A percentile compares a stretch with the other conserved stretches of the same genome.
Conservation (phyloP, 2,329 filamentous ascomycete genomes). For the Neonectria hederae region DNA sequence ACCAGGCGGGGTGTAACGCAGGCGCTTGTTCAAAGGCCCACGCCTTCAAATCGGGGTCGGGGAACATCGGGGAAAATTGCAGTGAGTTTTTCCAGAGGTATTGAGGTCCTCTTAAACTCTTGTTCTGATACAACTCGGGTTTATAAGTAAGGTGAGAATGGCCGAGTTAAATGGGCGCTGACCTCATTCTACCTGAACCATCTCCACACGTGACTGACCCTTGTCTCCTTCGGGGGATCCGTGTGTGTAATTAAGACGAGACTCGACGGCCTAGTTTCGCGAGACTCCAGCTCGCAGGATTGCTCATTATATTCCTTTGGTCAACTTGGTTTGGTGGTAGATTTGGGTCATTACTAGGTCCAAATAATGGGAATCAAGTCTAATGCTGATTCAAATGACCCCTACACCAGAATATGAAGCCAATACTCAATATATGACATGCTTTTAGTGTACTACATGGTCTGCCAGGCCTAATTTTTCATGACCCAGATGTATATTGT, state of each 20-base stretch:
- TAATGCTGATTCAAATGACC: too few relatives aligned
- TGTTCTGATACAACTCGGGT: neutral
- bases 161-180: neutral
- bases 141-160: slow-evolving; percentile 9
- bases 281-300: too few relatives aligned
- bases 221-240: slow-evolving; percentile 7
- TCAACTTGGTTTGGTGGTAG: too few relatives aligned
- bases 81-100: neutral
- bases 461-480: neutral
- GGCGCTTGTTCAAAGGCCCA: slow-evolving; percentile 48
- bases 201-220: slow-evolving; percentile 6
- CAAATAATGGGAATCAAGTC: too few relatives aligned
- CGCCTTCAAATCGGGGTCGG: slow-evolving; percentile 29
- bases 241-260: neutral
- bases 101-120: neutral
- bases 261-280: neutral
- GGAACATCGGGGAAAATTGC: slow-evolving; percentile 26
- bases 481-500: neutral
- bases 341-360: too few relatives aligned
- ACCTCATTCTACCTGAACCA: neutral
- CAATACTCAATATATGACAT: neutral
- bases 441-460: too few relatives aligned
- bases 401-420: too few relatives aligned
- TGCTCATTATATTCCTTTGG: neutral
- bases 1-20: slow-evolving; percentile 52